Evolutionary conservation across 1,284 basidiomycete genomes (phyloP).

Genomic region (Melampsora americana): DNA sequence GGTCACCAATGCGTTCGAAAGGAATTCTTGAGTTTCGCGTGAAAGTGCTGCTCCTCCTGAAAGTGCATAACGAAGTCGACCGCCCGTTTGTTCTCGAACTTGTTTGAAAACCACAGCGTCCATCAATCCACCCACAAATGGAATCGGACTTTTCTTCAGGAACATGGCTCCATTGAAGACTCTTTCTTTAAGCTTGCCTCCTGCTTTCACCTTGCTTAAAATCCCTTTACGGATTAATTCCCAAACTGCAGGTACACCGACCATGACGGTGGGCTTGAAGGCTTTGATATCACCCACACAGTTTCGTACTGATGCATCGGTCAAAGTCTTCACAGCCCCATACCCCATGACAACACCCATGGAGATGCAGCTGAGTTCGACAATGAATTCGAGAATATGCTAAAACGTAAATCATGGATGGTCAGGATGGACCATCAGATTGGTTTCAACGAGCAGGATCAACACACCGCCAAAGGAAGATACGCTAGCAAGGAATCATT

Average conservation of each 20-base stretch:
- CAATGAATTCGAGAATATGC: conserved; percentile 44
- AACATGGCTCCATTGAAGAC: conserved; percentile 70
- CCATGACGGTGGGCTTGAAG: conserved; percentile 78
- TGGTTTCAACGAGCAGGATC: conserved; percentile 47
- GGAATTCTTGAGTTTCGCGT: conserved; percentile 83
- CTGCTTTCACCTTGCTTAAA: conserved; percentile 66
- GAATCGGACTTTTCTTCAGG: conserved; percentile 66
- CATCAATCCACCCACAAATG: conserved; percentile 66
- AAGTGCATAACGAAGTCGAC: conserved; percentile 66
- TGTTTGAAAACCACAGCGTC: conserved; percentile 72
- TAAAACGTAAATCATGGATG: not conserved
- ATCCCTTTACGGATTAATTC: conserved; percentile 83
- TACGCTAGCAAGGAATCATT: conserved; percentile 60
- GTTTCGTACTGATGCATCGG: conserved; percentile 80
- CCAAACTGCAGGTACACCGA: conserved; percentile 77
- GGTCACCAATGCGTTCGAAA: conserved; percentile 72
- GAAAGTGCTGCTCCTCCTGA: conserved; percentile 83
- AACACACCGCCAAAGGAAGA: conserved; percentile 41
- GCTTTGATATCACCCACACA: conserved; percentile 83
- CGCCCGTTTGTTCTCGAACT: conserved; percentile 80
- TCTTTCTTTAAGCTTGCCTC: conserved; percentile 67
- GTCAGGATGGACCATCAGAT: conserved; percentile 41
- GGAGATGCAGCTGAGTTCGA: conserved; percentile 48
- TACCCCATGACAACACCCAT: conserved; percentile 77
- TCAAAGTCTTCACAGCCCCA: conserved; percentile 92